These are phyloP conservation scores for Candida gorgasii DNA, from an alignment of 805 yeast species.

Conservation along the genomic window DNA sequence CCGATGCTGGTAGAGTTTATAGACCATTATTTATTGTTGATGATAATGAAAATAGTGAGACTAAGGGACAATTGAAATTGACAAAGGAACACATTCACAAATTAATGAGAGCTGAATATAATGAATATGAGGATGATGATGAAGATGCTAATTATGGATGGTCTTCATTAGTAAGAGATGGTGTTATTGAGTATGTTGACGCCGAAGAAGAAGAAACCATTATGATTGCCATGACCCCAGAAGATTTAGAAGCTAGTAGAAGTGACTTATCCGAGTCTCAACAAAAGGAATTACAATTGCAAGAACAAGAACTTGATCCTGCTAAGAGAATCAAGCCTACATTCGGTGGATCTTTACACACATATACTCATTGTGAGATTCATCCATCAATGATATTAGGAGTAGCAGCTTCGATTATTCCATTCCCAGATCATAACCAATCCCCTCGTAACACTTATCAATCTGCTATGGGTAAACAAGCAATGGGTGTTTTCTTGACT, in stretches of 20 bases:
- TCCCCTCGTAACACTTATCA: constrained; percentile 99
- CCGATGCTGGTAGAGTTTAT: constrained; percentile 98
- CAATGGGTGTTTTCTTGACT: constrained; percentile 98
- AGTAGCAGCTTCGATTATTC: constrained; percentile 97
- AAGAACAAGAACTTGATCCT: constrained; percentile 58
- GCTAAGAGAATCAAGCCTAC: constrained; percentile 84
- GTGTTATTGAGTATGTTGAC: constrained; percentile 94
- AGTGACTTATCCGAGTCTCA: constrained; percentile 42
- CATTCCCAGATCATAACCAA: constrained; percentile 99
- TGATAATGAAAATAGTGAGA: constrained; percentile 70
- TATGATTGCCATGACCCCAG: constrained; percentile 98
- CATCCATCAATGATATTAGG: constrained; percentile 99
- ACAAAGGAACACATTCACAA: constrained; percentile 81
- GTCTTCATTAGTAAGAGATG: constrained; percentile 79
- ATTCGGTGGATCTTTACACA: constrained; percentile 54
- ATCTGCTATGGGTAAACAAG: constrained; percentile 99
- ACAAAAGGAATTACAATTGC: constrained; percentile 43
- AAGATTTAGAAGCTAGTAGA: constrained; percentile 76
- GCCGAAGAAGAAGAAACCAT: constrained; percentile 99
- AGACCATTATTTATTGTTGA: constrained; percentile 94
- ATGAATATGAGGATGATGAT: constrained; percentile 53
- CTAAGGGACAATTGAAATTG: constrained; percentile 76
- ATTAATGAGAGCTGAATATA: constrained; percentile 63
- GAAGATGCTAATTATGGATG: constrained; percentile 65
- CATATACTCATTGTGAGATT: constrained; percentile 98